Base-by-base conservation (phyloP, 441 rosid species). In the Syzygium malaccense region DNA sequence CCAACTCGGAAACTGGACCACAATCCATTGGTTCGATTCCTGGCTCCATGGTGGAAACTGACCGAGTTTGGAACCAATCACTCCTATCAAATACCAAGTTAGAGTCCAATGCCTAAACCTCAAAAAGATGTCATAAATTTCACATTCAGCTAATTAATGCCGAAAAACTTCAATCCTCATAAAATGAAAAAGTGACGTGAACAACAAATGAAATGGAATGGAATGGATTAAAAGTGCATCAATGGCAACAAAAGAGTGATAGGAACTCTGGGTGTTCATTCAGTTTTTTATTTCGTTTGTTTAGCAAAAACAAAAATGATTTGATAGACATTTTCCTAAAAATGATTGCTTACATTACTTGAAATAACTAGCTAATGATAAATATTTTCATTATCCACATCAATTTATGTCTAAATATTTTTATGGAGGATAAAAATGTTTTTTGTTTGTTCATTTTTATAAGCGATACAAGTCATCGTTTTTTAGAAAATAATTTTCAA, bases 391-490 rank as follows among this genome's bases (percentile, higher is more conserved):
- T 55, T 55, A 19, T 19, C 10, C 11, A 19, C 10, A 55, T 7
- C 8, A 55, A 19, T 19, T 19, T 55, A 19, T 55, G 8, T 17
- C 23, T 6, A 18, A 6, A 64, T 15, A 20, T 3, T 37, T 2
- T 37, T 25, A 13, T 41, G 4, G 18, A 20, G 0, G 3, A 37
- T 71, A 23, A 37, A 37, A 37, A 11, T 37, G 6, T 19, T 37
- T 23, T 12, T 10, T 9, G 1, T 37, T 37, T 0, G 3, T 71
- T 37, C 6, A 71, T 20, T 37, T 11, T 71, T 12, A 11, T 13
- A 71, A 71, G 15, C 0, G 5, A 71, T 3, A 37, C 0, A 37
- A 20, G 7, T 0, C 2, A 33, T 23, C 0, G 3, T 6, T 37
- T n/a, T 41, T 37, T 33, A 6, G 17, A 3, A 57, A 33, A 33